phyloP scores from a whole-genome alignment of 768 basidiomycete species.

The Lyophyllum shimeji region DNA sequence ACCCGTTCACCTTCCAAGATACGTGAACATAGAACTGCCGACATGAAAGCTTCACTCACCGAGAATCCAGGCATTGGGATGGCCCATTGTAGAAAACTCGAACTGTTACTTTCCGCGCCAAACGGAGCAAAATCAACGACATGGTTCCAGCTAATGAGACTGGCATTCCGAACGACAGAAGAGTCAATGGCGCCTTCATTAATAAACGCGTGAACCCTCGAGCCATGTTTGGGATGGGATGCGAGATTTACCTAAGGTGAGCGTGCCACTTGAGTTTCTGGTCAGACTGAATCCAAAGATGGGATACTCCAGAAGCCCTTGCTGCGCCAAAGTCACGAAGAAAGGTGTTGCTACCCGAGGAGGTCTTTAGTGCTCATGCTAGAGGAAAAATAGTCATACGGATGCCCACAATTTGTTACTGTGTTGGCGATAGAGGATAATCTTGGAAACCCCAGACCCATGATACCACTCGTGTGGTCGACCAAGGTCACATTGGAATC shows the following conservation, averaged over 20 bases:
- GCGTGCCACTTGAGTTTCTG: slow-evolving; percentile 55
- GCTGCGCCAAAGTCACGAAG: slow-evolving; percentile 58
- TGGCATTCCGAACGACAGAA: slow-evolving; percentile 60
- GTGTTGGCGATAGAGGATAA: slow-evolving; percentile 57
- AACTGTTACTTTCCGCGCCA: slow-evolving; percentile 50
- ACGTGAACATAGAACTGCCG: neutral
- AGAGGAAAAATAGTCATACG: no score
- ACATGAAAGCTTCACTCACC: slow-evolving; percentile 33
- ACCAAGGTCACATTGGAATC: slow-evolving; percentile 60
- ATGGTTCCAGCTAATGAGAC: slow-evolving; percentile 67
- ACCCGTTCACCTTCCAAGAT: slow-evolving; percentile 52
- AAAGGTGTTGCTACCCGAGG: slow-evolving; percentile 61
- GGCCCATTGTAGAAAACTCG: slow-evolving; percentile 78
- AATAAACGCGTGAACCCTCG: neutral
- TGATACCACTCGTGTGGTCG: slow-evolving; percentile 66
- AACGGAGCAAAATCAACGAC: slow-evolving; percentile 75
- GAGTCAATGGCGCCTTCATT: slow-evolving; percentile 70
- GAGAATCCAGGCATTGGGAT: slow-evolving; percentile 57
- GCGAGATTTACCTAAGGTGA: slow-evolving; percentile 55
- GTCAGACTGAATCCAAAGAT: slow-evolving; percentile 73
- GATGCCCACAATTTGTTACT: slow-evolving; percentile 44
- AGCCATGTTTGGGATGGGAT: slow-evolving; percentile 1
- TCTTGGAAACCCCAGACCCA: slow-evolving; percentile 77
- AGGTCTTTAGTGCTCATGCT: neutral
- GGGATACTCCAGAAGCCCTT: slow-evolving; percentile 70